A percentile compares a stretch with the other conserved stretches of the same genome.
Evolutionary conservation across 1,284 basidiomycete species (phyloP).

Genomic region (Paramarasmius palmivorus): DNA sequence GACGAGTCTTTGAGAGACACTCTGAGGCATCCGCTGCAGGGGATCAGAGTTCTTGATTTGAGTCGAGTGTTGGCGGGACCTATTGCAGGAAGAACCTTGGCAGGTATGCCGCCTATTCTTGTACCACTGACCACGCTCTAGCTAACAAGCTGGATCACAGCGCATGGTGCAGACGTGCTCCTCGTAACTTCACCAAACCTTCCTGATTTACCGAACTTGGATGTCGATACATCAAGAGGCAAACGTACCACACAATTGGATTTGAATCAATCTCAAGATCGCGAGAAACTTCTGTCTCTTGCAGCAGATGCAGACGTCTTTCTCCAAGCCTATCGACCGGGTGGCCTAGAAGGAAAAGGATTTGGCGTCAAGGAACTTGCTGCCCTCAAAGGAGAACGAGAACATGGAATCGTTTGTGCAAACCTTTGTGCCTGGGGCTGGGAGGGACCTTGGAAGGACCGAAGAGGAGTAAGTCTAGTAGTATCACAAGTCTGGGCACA

Average conservation of each 20-base stretch:
- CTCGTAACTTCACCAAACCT: conserved; percentile 57
- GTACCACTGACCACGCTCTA: neutral
- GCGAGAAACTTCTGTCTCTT: conserved; percentile 36
- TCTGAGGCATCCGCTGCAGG: conserved; percentile 39
- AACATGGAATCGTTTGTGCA: conserved; percentile 59
- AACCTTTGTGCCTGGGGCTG: conserved; percentile 61
- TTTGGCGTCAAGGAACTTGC: conserved; percentile 48
- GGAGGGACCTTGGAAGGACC: conserved; percentile 59
- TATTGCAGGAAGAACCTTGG: conserved; percentile 54
- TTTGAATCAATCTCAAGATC: conserved; percentile 36
- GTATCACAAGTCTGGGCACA: neutral
- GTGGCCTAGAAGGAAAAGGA: conserved; percentile 48
- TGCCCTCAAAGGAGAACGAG: conserved; percentile 19
- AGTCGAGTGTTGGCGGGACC: conserved; percentile 63
- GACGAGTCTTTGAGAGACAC: conserved; percentile 1
- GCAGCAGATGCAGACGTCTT: conserved; percentile 56
- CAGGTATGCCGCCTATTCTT: conserved; percentile 35
- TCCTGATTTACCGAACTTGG: conserved; percentile 54
- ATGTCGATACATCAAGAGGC: conserved; percentile 64
- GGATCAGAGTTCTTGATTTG: conserved; percentile 57
- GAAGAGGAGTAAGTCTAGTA: conserved; percentile 46
- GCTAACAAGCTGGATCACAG: conserved; percentile 26
- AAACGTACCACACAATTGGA: conserved; percentile 69
- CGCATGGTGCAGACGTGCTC: conserved; percentile 63
- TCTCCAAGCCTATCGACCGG: conserved; percentile 67